Evolutionary conservation across 1,139 yeast species (phyloP).

Genomic region (Yamadazyma siamensis): DNA sequence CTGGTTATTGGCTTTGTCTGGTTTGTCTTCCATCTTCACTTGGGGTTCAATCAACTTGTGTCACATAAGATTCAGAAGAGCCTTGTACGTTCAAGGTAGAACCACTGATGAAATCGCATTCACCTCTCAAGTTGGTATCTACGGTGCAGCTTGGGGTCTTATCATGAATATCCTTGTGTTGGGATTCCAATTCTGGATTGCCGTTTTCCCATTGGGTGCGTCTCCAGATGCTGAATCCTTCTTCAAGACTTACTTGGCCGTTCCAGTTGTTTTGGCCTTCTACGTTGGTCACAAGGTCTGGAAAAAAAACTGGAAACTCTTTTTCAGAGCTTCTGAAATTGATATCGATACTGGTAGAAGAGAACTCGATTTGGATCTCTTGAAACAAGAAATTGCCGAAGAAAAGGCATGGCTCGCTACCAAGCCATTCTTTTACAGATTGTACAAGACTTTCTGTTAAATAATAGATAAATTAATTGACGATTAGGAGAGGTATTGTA

Average conservation of each 20-base stretch:
- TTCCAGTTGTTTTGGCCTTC: conserved; percentile 56
- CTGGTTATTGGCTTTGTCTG: conserved; percentile 83
- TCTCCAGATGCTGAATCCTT: conserved; percentile 54
- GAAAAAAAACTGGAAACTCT: conserved; percentile 49
- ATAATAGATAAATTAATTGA: too few relatives aligned
- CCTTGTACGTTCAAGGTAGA: conserved; percentile 65
- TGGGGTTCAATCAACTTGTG: conserved; percentile 79
- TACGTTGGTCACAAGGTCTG: conserved; percentile 57
- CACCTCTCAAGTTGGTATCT: conserved; percentile 62
- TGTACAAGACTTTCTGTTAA: conserved; percentile 56
- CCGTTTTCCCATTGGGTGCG: conserved; percentile 63
- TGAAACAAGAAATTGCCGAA: conserved; percentile 63
- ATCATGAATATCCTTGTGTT: conserved; percentile 60
- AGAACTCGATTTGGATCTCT: conserved; percentile 59
- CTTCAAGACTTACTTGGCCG: conserved; percentile 61
- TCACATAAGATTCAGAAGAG: conserved; percentile 76
- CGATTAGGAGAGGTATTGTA: too few relatives aligned
- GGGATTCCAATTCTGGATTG: conserved; percentile 79
- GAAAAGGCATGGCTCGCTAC: conserved; percentile 51
- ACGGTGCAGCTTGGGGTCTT: conserved; percentile 69
- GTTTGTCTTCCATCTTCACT: conserved; percentile 78
- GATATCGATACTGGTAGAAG: conserved; percentile 72
- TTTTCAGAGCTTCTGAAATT: conserved; percentile 48
- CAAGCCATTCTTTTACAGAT: conserved; percentile 52
- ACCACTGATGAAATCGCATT: conserved; percentile 64